Base-by-base conservation (phyloP, 495 filamentous ascomycete genomes). In the Hyaloscypha bicolor region DNA sequence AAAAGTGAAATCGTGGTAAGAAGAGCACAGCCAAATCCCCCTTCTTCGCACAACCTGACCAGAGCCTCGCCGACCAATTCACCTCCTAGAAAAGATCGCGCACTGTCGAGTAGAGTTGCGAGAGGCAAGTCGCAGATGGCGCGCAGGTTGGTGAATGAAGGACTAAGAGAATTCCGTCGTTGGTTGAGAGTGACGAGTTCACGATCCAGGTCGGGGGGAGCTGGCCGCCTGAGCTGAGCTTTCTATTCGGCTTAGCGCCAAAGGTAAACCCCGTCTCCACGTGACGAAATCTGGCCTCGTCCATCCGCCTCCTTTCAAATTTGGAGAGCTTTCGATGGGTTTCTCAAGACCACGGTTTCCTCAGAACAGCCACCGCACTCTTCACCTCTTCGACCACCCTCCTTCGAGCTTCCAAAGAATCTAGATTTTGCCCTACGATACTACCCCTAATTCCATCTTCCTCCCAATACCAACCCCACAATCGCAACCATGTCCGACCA, bases 401-500 rank as follows among this genome's bases (percentile, higher is more conserved):
- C 32, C 8, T 39, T 25, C 33, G 8, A 45, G n/a, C 37, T n/a
- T 9, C 32, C 25, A 60, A 31, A 9, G 29, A 9, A 22, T 42
- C 55, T 3, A 19, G 12, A 51, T n/a, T 51, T 14, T 6, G 5
- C 55, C 19, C 1, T 16, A 14, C 11, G 11, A 48, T 0, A 16
- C 30, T 29, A 16, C 51, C 61, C 16, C 31, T 22, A 37, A 55
- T 59, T 55, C n/a, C 16, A 39, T 1, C 11, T 32, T 35, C 45
- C 31, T 62, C 52, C 57, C 6, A 25, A 19, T 55, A 12, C n/a
- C 53, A 21, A 60, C 25, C 30, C 9, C 58, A 56, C 30, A 42
- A 62, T 63, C 68, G 68, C 58, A 55, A 76, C 35, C 56, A 92
- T 91, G 89, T 86, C 90, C 64, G 92, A 94, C 73, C 88, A 91